phyloP scores from a whole-genome alignment of 331 rosid species.

The Dryas integrifolia region DNA sequence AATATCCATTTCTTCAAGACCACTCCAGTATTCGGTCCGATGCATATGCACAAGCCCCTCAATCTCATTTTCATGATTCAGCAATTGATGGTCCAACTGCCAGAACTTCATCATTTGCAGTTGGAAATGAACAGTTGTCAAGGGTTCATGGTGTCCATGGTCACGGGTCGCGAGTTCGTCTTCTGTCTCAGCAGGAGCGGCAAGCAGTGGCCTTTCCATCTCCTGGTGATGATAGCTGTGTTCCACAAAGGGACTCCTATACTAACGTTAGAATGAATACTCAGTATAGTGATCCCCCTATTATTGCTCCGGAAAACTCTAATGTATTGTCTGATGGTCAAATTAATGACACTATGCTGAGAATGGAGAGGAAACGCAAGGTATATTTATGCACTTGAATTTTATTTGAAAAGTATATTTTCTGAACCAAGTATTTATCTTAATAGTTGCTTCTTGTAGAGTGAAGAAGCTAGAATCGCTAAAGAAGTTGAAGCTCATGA shows the following conservation, averaged over 20 bases:
- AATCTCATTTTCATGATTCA: conserved; percentile 62
- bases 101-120: conserved; percentile 58
- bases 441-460: conserved; percentile 43
- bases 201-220: conserved; percentile 57
- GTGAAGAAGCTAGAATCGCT: conserved; percentile 63
- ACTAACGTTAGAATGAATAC: conserved; percentile 43
- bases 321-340: conserved; percentile 56
- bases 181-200: conserved; percentile 61
- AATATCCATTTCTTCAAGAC: conserved; percentile 69
- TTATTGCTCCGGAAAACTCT: conserved; percentile 55
- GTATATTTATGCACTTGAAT: conserved; percentile 36
- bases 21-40: conserved; percentile 57
- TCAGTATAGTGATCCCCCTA: conserved; percentile 55
- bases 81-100: conserved; percentile 56
- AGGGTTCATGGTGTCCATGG: conserved; percentile 59
- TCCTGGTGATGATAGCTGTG: conserved; percentile 47
- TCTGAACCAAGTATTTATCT: conserved; percentile 22
- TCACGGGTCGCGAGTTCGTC: conserved; percentile 66
- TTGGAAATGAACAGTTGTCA: conserved; percentile 67
- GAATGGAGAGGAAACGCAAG: conserved; percentile 81
- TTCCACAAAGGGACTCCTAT: conserved; percentile 54
- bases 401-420: conserved; percentile 14
- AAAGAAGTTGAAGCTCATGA: conserved; percentile 86
- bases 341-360: conserved; percentile 43
- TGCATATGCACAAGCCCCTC: conserved; percentile 61